Base-by-base conservation (phyloP, 305 asterid genomes). In the Solanum aculeatissimum region DNA sequence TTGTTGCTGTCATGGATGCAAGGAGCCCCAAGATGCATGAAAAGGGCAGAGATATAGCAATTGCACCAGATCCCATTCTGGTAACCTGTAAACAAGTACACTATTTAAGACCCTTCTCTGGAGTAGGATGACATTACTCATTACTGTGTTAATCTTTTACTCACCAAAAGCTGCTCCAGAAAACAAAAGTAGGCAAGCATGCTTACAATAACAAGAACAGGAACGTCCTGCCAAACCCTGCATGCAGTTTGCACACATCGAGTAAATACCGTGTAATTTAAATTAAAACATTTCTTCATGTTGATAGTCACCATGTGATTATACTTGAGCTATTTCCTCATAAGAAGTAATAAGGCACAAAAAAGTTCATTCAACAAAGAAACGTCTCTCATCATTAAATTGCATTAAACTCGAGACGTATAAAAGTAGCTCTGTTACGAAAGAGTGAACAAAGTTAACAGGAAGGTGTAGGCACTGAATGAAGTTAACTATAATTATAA, bases 141-240 rank as follows among this genome's bases (percentile, higher is more conserved):
- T 27, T 62, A 38, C 63, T 62, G 27, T 12, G 23, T 83, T 70
- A 86, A 15, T 69, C 25, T 74, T 66, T 81, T 21, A 71, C 96
- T 91, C 75, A 94, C 99, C 98, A 96, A 88, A 91, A 96, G 97
- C 84, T 95, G 99, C 94, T 96, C 98, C 83, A 96, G 91, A 86
- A 96, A 96, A 90, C 98, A 96, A 88, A 96, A 96, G 91, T 93
- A 96, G 4, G 95, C 98, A 82, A 96, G 98, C 98, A 93, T 93
- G 94, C 98, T 94, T 84, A 95, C 93, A 15, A 96, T 95, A 58
- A 96, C 99, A 29, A 96, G 98, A 87, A 96, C 91, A 1, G 97
- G 98, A 75, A 96, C 98, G 45, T 94, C 99, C 90, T 93, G 98
- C 97, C 98, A 96, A 84, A 92, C 91, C 95, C 98, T 96, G 88